Conservation (phyloP, 768 basidiomycete species). For the Holtermanniella nyarrowii region DNA sequence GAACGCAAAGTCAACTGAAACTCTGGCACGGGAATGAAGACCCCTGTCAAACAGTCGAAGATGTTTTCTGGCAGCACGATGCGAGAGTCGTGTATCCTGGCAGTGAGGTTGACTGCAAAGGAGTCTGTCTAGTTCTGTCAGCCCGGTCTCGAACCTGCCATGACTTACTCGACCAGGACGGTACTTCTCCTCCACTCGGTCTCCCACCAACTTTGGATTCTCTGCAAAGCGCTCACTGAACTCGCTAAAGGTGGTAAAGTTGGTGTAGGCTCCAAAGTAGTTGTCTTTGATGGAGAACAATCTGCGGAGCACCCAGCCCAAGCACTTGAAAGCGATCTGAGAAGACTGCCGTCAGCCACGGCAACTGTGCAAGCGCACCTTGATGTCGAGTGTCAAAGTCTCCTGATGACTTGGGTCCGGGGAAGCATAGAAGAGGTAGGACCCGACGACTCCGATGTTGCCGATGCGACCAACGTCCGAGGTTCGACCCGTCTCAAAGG, state of each 20-base stretch:
- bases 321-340: slow-evolving; percentile 49
- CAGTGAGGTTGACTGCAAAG: slow-evolving; percentile 60
- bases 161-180: slow-evolving; percentile 59
- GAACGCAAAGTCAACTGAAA: slow-evolving; percentile 65
- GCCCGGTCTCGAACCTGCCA: background rate
- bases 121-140: slow-evolving; percentile 55
- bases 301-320: slow-evolving; percentile 83
- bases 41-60: slow-evolving; percentile 37
- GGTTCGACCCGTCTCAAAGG: slow-evolving; percentile 55
- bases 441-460: slow-evolving; percentile 52
- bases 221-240: slow-evolving; percentile 61
- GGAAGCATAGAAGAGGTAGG: slow-evolving; percentile 63
- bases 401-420: slow-evolving; percentile 64
- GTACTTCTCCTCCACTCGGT: slow-evolving; percentile 70
- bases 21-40: slow-evolving; percentile 55
- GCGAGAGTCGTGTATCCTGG: slow-evolving; percentile 49
- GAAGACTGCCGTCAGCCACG: slow-evolving; percentile 12
- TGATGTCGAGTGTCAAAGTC: slow-evolving; percentile 57
- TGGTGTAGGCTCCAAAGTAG: slow-evolving; percentile 87
- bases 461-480: slow-evolving; percentile 56
- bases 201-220: slow-evolving; percentile 55
- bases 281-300: slow-evolving; percentile 84
- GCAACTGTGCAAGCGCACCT: slow-evolving; percentile 7
- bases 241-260: slow-evolving; percentile 78
- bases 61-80: slow-evolving; percentile 53